A percentile compares a stretch with the other conserved stretches of the same genome.
Conservation (phyloP, 257 asterid genomes). For the Verbascum thapsus region DNA sequence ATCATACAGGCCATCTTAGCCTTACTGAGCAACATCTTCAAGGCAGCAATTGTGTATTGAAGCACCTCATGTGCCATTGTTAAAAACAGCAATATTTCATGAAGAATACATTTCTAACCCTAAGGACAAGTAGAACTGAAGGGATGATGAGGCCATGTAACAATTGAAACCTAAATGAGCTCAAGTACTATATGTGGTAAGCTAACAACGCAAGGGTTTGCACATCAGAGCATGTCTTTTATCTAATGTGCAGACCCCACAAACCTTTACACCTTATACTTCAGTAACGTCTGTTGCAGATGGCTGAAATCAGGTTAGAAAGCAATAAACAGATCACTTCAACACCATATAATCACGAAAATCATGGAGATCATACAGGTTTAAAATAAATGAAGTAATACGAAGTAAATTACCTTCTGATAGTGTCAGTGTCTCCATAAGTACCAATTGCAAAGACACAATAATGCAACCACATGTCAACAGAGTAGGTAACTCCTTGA, state of each 20-base stretch:
- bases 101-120: slow-evolving; percentile 70
- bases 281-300: slow-evolving; percentile 63
- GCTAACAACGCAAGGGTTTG: slow-evolving; percentile 50
- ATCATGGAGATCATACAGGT: slow-evolving; percentile 36
- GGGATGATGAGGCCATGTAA: slow-evolving; percentile 49
- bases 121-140: slow-evolving; percentile 53
- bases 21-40: slow-evolving; percentile 72
- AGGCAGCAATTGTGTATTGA: slow-evolving; percentile 72
- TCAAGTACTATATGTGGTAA: slow-evolving; percentile 39
- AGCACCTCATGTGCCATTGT: slow-evolving; percentile 89
- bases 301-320: slow-evolving; percentile 67
- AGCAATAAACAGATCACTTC: slow-evolving; percentile 48
- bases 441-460: slow-evolving; percentile 81
- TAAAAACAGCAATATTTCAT: slow-evolving; percentile 60
- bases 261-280: slow-evolving; percentile 66
- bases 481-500: slow-evolving; percentile 97
- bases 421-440: slow-evolving; percentile 86
- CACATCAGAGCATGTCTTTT: slow-evolving; percentile 47
- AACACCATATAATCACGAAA: slow-evolving; percentile 42
- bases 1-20: slow-evolving; percentile 73
- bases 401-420: slow-evolving; percentile 72
- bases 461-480: slow-evolving; percentile 98
- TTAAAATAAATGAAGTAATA: slow-evolving; percentile 30
- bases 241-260: slow-evolving; percentile 60
- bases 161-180: slow-evolving; percentile 44